A percentile compares a stretch with the other conserved stretches of the same genome.
Evolutionary conservation across 2,329 filamentous ascomycete species (phyloP).

Genomic region (Arthrinium phaeospermum): DNA sequence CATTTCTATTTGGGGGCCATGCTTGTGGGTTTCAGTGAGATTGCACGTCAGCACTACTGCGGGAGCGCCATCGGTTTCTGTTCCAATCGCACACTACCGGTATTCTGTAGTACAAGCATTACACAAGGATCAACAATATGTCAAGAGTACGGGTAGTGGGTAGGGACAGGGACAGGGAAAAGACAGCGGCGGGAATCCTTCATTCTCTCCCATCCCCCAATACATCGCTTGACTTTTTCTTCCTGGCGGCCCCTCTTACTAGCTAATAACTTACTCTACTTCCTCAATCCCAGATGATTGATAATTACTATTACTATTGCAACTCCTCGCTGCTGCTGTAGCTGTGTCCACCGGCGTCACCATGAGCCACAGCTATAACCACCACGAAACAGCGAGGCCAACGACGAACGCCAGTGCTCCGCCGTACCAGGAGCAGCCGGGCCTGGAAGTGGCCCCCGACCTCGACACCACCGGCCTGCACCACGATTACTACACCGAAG

Average conservation of each 20-base stretch:
- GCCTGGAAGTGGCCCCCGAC: conserved; percentile 18
- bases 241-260: not conserved
- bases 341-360: not conserved
- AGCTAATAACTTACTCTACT: not conserved
- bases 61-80: not conserved
- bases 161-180: not conserved
- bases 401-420: not conserved
- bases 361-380: not conserved
- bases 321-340: too few species aligned
- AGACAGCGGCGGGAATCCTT: not conserved
- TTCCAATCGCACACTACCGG: not conserved
- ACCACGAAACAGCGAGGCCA: not conserved
- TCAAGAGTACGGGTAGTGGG: not conserved
- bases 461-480: not conserved
- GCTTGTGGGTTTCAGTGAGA: not conserved
- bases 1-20: not conserved
- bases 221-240: not conserved
- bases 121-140: not conserved
- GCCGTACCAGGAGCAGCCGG: not conserved
- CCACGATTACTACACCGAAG: not conserved
- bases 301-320: not conserved
- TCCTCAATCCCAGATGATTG: not conserved
- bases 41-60: not conserved
- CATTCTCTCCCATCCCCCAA: not conserved
- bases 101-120: not conserved